Evolutionary conservation across 257 asterid species (phyloP).

Genomic region (Scutellaria galericulata): DNA sequence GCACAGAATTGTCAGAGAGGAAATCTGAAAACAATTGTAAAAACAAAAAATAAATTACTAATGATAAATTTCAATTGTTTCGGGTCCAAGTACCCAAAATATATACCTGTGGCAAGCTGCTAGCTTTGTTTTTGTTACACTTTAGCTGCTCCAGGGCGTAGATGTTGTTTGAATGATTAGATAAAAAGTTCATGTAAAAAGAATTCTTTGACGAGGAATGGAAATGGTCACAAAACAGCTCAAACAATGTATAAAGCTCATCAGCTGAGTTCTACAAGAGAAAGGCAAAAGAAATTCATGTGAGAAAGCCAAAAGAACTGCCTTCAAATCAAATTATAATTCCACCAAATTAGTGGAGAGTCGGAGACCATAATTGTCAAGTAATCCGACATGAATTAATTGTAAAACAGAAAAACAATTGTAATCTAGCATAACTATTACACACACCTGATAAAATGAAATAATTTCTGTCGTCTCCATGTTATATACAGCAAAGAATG

Average conservation of each 20-base stretch:
- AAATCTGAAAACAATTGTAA: neutral
- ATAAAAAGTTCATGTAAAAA: constrained; percentile 70
- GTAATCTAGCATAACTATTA: constrained; percentile 5
- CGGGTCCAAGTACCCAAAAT: constrained; percentile 13
- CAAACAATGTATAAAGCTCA: constrained; percentile 84
- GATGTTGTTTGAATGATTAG: constrained; percentile 85
- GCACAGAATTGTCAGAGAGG: neutral
- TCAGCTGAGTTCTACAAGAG: constrained; percentile 83
- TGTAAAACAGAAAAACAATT: neutral
- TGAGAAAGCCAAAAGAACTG: neutral
- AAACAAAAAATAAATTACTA: neutral
- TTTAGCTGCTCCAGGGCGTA: constrained; percentile 81
- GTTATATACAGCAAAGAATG: constrained; percentile 95
- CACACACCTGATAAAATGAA: constrained; percentile 84
- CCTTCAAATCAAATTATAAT: too few species aligned
- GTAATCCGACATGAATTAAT: too few species aligned
- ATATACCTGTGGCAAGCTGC: constrained; percentile 78
- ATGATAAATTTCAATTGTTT: constrained; percentile 8
- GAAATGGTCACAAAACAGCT: constrained; percentile 82
- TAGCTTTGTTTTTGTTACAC: constrained; percentile 70
- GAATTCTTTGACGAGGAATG: constrained; percentile 78
- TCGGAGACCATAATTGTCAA: too few species aligned
- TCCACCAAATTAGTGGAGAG: too few species aligned
- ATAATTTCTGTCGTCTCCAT: constrained; percentile 93
- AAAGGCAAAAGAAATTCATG: constrained; percentile 6